phyloP scores from a whole-genome alignment of 2,329 filamentous ascomycete species.

The Chalara sp. region DNA sequence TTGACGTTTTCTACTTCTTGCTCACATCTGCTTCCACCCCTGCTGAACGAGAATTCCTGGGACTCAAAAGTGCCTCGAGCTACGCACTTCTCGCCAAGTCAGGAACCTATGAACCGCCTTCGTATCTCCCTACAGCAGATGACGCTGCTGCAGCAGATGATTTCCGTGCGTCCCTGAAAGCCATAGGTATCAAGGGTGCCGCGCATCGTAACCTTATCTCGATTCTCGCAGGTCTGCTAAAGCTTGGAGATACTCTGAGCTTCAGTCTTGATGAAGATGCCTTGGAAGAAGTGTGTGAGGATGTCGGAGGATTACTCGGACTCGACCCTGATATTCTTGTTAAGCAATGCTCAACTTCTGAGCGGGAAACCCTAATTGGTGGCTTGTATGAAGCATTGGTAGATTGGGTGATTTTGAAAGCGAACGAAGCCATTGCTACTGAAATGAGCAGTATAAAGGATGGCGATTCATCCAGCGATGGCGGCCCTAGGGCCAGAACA shows the following conservation, averaged over 20 bases:
- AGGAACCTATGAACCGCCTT: constrained; percentile 76
- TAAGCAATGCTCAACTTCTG: constrained; percentile 73
- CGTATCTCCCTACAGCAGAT: constrained; percentile 86
- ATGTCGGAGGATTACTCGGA: constrained; percentile 79
- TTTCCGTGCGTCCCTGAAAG: constrained; percentile 78
- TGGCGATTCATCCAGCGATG: constrained; percentile 62
- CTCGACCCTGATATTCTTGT: constrained; percentile 79
- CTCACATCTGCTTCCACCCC: constrained; percentile 85
- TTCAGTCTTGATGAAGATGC: constrained; percentile 79
- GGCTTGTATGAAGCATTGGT: constrained; percentile 91
- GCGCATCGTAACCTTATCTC: constrained; percentile 78
- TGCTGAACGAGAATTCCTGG: constrained; percentile 82
- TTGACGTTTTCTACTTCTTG: constrained; percentile 97
- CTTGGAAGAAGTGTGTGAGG: constrained; percentile 81
- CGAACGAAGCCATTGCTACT: constrained; percentile 74
- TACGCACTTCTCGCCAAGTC: constrained; percentile 79
- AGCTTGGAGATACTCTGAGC: constrained; percentile 84
- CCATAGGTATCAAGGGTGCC: constrained; percentile 88
- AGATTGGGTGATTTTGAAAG: constrained; percentile 87
- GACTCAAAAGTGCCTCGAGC: constrained; percentile 66
- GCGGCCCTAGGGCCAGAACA: constrained; percentile 50
- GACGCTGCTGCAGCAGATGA: constrained; percentile 91
- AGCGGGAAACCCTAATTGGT: constrained; percentile 74
- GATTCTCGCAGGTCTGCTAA: constrained; percentile 76
- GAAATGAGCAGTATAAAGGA: constrained; percentile 65